Evolutionary conservation across 352 stramenopile genomes (phyloP), one percentile per base, ranked within the genome.

Genomic region (Elongisporangium anandrum): DNA sequence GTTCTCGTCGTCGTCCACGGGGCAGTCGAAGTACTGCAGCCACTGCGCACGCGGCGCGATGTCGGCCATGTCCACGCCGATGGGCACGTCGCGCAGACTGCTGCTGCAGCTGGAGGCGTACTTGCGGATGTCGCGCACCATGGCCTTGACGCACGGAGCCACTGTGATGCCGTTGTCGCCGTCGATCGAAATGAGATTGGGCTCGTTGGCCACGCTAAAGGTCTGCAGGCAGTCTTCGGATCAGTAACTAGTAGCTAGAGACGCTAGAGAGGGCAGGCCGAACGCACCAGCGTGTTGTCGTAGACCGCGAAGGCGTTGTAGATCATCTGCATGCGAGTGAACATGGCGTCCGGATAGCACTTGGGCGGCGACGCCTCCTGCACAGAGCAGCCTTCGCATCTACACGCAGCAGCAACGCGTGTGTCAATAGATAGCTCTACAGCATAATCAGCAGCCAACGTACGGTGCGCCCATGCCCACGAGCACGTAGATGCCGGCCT

Each of bases 61-160:
- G 41, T 90, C 80, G 38, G 80, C 77, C 50, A 82, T 75, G 49
- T 87, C 80, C 10, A 90, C 53, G 24, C 80, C 80, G n/a, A 90
- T 84, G 1, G 80, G 80, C 45, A 90, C 74, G 15, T 76, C 58
- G 20, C 80, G 77, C 12, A 90, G 56, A 9, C 45, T 60, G n/a
- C 61, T 57, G 2, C 57, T 62, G 52, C 78, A 90, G 19, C 66
- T 75, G 13, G 66, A 51, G 17, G 74, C 74, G 65, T 88, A 90
- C 24, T 63, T 71, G 10, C 73, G 65, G 5, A 62, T 73, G 52
- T 90, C 81, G 23, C 81, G 81, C 12, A 90, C 60, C 24, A 90
- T 68, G 6, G 73, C 74, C 66, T 90, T 90, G 51, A 85, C 76
- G 52, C 81, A 90, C 12, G 81, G 81, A 15, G 76, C 74, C n/a